Evolutionary conservation across 2,329 filamentous ascomycete genomes (phyloP).

Genomic region (Arthroderma sp.): DNA sequence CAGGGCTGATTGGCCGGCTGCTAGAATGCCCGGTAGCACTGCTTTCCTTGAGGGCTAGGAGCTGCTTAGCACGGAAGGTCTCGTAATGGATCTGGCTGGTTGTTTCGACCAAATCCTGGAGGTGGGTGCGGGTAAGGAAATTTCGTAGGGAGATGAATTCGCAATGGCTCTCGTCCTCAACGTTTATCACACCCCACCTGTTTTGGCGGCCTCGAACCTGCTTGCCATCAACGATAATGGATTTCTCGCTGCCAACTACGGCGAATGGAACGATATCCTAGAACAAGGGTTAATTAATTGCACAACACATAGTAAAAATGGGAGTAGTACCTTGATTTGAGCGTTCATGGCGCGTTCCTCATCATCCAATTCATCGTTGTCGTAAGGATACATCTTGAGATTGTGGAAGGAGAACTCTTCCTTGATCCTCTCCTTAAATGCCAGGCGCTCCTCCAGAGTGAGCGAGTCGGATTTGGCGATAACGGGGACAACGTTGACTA

Average conservation of each 20-base stretch:
- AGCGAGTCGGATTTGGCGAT: constrained; percentile 97
- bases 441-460: constrained; percentile 85
- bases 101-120: constrained; percentile 97
- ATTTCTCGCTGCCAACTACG: constrained; percentile 95
- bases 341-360: constrained; percentile 89
- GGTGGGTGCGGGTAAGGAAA: constrained; percentile 95
- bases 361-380: constrained; percentile 96
- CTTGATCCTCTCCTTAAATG: constrained; percentile 99
- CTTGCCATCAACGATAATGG: constrained; percentile 92
- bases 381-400: constrained; percentile 99
- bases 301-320: background rate
- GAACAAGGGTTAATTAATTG: background rate
- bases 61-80: constrained; percentile 98
- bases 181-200: constrained; percentile 98
- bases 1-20: constrained; percentile 87
- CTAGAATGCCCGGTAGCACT: constrained; percentile 61
- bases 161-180: constrained; percentile 98
- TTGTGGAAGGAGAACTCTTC: constrained; percentile 99
- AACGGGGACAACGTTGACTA: constrained; percentile 96
- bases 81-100: constrained; percentile 99
- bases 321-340: constrained; percentile 72
- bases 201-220: constrained; percentile 96
- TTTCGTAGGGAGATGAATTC: constrained; percentile 98
- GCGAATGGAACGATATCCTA: constrained; percentile 92
- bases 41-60: constrained; percentile 95